Evolutionary conservation across 306 rosid species (phyloP), one percentile per base, ranked within the genome.

Genomic region (Bauhinia variegata): DNA sequence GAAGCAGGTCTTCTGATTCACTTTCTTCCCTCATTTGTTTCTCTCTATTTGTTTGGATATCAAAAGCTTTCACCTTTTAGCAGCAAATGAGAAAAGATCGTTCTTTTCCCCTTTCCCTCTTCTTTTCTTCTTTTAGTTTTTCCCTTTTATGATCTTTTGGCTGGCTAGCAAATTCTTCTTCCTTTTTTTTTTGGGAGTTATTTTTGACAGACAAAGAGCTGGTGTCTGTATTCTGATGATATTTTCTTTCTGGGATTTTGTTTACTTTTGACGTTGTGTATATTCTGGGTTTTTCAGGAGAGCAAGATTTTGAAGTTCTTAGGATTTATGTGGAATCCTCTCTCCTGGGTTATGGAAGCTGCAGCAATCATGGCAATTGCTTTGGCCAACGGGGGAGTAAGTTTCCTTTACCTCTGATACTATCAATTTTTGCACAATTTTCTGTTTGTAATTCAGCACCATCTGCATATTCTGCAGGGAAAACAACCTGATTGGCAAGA

Each of bases 271-370:
- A 42, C 60, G 6, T 23, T 60, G 42, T 13, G 23, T 66, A 4
- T 15, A 30, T 28, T 43, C 37, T 65, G 73, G 18, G 53, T 54
- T 53, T 48, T 42, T 17, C 88, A 89, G 96, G 96, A 89, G 65
- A 85, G 87, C 70, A 89, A 89, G 80, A 1, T 89, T 51, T 55
- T 89, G 68, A 89, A 89, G 87, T 89, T 89, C 67, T 57, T 89
- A 70, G 96, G 93, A 54, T 89, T 89, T 61, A 89, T 89, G 96
- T 89, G 96, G 96, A 89, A 89, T 72, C 96, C 96, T 85, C 85
- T 89, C 31, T 87, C 96, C 51, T 89, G 96, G 96, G 93, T 89
- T 71, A 89, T 89, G 96, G 96, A 89, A 89, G 87, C 91, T 77
- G 96, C 96, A 59, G 96, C 93, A 43, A 87, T 89, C 47, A 89